phyloP scores from a whole-genome alignment of 2,329 filamentous ascomycete species.

The Trichophyton verrucosum region DNA sequence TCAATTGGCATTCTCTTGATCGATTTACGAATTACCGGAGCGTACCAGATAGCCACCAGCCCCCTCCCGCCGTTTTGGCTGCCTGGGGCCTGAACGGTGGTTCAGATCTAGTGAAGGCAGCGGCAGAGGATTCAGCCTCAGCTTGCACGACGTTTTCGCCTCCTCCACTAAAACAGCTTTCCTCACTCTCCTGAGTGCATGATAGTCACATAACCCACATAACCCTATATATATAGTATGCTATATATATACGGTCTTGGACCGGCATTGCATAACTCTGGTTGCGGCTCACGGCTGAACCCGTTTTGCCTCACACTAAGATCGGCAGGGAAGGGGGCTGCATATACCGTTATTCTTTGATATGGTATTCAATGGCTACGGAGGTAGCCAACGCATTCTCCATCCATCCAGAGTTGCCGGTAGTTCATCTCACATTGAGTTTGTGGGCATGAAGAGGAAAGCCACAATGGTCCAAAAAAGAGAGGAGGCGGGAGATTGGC shows the following conservation, averaged over 20 bases:
- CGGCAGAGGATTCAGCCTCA: background rate
- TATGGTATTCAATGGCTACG: background rate
- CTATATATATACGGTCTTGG: no score
- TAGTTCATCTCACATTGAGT: background rate
- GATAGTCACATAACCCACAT: background rate
- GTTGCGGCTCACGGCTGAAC: background rate
- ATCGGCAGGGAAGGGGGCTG: background rate
- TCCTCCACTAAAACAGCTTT: background rate
- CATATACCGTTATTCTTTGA: background rate
- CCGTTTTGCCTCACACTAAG: background rate
- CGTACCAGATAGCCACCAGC: background rate
- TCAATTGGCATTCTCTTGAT: background rate
- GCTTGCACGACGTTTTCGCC: background rate
- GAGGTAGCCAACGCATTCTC: background rate
- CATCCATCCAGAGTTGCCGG: background rate
- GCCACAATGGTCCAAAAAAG: background rate
- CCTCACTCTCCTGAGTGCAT: background rate
- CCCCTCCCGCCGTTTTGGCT: background rate
- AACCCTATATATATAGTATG: no score
- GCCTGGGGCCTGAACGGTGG: background rate
- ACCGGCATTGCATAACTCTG: background rate
- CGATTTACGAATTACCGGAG: background rate
- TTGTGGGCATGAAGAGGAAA: background rate
- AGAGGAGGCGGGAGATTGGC: no score
- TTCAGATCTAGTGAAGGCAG: background rate